Conservation (phyloP, 106 monocot species). For the Allium cepa region DNA sequence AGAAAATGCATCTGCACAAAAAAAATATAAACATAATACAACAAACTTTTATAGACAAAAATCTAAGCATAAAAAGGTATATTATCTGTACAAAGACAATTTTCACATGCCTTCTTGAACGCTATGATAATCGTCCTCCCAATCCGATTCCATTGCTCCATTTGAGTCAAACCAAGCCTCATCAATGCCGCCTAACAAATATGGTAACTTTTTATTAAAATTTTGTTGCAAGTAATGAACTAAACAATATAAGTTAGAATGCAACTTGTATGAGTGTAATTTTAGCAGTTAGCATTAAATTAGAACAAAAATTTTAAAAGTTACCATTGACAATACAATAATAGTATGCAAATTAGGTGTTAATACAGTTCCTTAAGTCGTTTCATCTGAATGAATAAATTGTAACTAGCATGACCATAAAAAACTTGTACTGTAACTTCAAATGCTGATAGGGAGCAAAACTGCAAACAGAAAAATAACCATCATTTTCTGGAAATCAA, state of each 20-base stretch:
- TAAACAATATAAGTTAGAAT: not conserved
- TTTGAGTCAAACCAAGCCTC: constrained; percentile 82
- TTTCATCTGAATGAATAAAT: too few species aligned
- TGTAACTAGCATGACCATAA: too few species aligned
- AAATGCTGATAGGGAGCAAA: too few species aligned
- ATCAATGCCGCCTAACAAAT: constrained; percentile 41
- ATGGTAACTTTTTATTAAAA: not conserved
- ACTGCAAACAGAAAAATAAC: too few species aligned
- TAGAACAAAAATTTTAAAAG: too few species aligned
- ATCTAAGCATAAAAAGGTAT: too few species aligned
- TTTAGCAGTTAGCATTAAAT: too few species aligned
- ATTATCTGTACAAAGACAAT: not conserved
- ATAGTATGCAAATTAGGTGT: too few species aligned
- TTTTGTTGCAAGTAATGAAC: constrained; percentile 3
- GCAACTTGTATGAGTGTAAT: not conserved
- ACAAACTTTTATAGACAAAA: not conserved
- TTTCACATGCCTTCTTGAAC: constrained; percentile 61
- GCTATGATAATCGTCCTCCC: constrained; percentile 89
- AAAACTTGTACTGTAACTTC: too few species aligned
- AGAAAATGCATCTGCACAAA: constrained; percentile 56
- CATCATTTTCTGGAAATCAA: not conserved
- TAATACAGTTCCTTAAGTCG: too few species aligned
- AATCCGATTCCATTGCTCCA: constrained; percentile 55
- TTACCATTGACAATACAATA: too few species aligned
- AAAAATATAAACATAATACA: not conserved